Conservation (phyloP, 106 monocot genomes). For the Hemerocallis citrina region DNA sequence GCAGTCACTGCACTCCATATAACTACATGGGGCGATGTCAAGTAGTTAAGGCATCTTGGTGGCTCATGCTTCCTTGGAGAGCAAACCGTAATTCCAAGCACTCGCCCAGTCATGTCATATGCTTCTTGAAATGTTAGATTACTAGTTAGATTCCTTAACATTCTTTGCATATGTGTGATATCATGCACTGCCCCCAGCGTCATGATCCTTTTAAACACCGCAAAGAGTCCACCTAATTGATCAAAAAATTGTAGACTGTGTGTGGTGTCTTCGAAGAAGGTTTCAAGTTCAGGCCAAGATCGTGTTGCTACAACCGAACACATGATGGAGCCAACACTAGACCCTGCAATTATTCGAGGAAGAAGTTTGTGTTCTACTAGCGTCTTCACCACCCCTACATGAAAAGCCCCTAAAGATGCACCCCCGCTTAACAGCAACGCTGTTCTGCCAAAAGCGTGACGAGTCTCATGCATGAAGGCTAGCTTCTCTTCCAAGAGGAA, state of each 20-base stretch:
- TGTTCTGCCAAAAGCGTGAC: conserved; percentile 74
- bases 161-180: conserved; percentile 52
- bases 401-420: conserved; percentile 64
- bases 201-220: conserved; percentile 45
- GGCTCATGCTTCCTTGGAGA: conserved; percentile 80
- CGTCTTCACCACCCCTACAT: conserved; percentile 63
- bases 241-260: conserved; percentile 65
- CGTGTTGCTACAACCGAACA: conserved; percentile 64
- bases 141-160: conserved; percentile 63
- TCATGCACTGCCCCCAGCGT: conserved; percentile 61
- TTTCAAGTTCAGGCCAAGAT: conserved; percentile 68
- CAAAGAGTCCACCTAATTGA: conserved; percentile 58
- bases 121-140: conserved; percentile 80
- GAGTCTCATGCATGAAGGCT: conserved; percentile 68
- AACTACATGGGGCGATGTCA: conserved; percentile 78
- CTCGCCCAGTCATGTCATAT: conserved; percentile 64
- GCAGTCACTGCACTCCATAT: conserved; percentile 87
- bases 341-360: conserved; percentile 75
- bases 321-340: conserved; percentile 76
- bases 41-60: conserved; percentile 68
- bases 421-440: conserved; percentile 69
- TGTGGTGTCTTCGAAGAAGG: conserved; percentile 55
- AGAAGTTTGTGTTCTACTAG: conserved; percentile 69
- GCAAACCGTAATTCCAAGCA: conserved; percentile 76
- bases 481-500: conserved; percentile 70